Evolutionary conservation across 2,329 filamentous ascomycete species (phyloP), one percentile per base, ranked within the genome.

Genomic region (Onygenales sp.): DNA sequence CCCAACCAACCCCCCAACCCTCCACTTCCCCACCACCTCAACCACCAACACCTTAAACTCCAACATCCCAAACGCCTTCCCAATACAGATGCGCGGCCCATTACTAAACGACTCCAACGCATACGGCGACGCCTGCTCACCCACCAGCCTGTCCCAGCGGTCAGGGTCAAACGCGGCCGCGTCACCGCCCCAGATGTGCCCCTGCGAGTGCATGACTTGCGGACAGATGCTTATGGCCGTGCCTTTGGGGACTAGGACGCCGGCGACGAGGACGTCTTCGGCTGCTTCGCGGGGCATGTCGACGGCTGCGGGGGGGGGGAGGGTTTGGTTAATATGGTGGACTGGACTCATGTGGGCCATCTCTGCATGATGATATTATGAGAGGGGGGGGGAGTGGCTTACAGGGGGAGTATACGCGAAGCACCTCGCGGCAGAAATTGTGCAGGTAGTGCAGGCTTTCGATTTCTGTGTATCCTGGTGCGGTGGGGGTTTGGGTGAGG

Each of bases 361-460:
- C 21, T 27, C 21, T 27, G 21, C 21, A 27, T 5, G 21, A 27
- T 27, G 21, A 3, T 27, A 27, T 27, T 27, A 5, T 27, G 21
- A 27, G 21, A 5, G 21, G 21, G 21, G 21, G 21, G 21, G 21
- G n/a, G 2, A 7, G 43, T 5, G 33, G 13, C 63, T 36, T 58
- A 67, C 67, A 54, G 4, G 74, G 72, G 3, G 71, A 62, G 55
- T 69, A 70, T 17, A 72, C 63, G 0, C 75, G 68, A 8, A 78
- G 57, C 0, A 72, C 65, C 58, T 78, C 75, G 55, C 64, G 73
- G 59, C 67, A 69, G 48, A 78, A 69, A 53, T 71, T 72, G 52
- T 73, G 67, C 5, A 76, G 59, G 56, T 73, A 75, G 0, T 57
- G 61, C 2, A 72, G 57, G 3, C 41, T 54, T 8, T 75, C 72